Percentiles rank a stretch among this genome's conserved stretches.
Conservation (phyloP, 2,329 filamentous ascomycete species). For the Scytalidium sp. region DNA sequence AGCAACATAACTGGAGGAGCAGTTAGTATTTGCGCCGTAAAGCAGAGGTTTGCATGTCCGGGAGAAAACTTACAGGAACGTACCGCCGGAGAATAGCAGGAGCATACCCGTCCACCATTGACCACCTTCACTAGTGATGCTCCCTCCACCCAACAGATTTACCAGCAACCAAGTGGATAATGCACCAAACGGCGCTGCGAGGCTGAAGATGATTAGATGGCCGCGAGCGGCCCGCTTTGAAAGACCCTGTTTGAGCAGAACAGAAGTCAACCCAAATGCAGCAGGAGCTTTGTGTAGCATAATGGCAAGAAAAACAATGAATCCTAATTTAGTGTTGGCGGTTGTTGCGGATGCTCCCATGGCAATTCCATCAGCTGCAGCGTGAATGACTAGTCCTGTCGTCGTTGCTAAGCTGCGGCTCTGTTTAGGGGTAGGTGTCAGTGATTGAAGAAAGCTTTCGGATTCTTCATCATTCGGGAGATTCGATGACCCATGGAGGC, state of each 20-base stretch:
- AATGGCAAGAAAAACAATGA: constrained; percentile 93
- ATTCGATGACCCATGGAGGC: constrained; percentile 32
- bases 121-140: constrained; percentile 47
- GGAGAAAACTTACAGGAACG: constrained; percentile 76
- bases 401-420: constrained; percentile 76
- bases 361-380: constrained; percentile 91
- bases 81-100: constrained; percentile 91
- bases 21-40: constrained; percentile 19
- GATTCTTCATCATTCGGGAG: constrained; percentile 48
- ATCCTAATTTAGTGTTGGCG: constrained; percentile 70
- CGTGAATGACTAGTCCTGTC: constrained; percentile 91
- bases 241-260: constrained; percentile 85
- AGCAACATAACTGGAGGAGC: constrained; percentile 72
- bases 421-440: constrained; percentile 54
- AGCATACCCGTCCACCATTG: constrained; percentile 91
- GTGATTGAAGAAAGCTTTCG: constrained; percentile 56
- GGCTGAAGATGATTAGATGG: constrained; percentile 86
- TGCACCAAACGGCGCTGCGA: constrained; percentile 85
- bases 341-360: constrained; percentile 85
- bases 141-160: constrained; percentile 65
- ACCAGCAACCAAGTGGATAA: constrained; percentile 80
- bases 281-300: constrained; percentile 98
- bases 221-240: constrained; percentile 81
- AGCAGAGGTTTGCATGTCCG: not conserved
- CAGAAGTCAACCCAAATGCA: constrained; percentile 88